A percentile compares a stretch with the other conserved stretches of the same genome.
phyloP scores from a whole-genome alignment of 2,329 filamentous ascomycete species.

The Neofusicoccum kwambonambiense region DNA sequence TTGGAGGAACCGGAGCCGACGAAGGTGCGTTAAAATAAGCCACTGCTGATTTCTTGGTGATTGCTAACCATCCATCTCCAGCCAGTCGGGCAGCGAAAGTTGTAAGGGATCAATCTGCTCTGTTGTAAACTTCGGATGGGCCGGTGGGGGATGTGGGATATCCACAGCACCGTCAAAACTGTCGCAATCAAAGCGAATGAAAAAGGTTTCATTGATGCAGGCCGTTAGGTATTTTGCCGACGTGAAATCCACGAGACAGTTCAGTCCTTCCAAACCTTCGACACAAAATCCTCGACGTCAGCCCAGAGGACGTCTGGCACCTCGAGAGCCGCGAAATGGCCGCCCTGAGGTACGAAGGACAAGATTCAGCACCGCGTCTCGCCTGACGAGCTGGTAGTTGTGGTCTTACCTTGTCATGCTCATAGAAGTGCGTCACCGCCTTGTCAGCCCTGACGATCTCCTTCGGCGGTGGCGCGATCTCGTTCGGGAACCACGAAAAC shows the following conservation, averaged over 20 bases:
- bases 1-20: slow-evolving; percentile 3
- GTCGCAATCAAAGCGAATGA: not conserved
- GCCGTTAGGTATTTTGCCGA: too few species aligned
- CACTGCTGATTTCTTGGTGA: not conserved
- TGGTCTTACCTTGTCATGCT: slow-evolving; percentile 17
- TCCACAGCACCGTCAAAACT: too few species aligned
- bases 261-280: slow-evolving; percentile 4
- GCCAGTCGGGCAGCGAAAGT: not conserved
- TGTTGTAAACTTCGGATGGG: not conserved
- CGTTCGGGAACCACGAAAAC: slow-evolving; percentile 45
- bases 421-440: not conserved
- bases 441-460: slow-evolving; percentile 18
- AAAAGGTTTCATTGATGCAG: not conserved
- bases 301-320: not conserved
- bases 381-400: not conserved
- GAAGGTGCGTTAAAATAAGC: not conserved
- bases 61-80: not conserved
- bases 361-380: not conserved
- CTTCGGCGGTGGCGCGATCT: slow-evolving; percentile 40
- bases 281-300: not conserved
- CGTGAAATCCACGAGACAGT: too few species aligned
- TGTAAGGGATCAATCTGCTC: not conserved
- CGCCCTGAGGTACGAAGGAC: not conserved
- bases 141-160: not conserved
- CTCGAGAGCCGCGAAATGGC: slow-evolving; percentile 1